phyloP scores from a whole-genome alignment of 2,329 filamentous ascomycete genomes.

The Penicillium sp. region DNA sequence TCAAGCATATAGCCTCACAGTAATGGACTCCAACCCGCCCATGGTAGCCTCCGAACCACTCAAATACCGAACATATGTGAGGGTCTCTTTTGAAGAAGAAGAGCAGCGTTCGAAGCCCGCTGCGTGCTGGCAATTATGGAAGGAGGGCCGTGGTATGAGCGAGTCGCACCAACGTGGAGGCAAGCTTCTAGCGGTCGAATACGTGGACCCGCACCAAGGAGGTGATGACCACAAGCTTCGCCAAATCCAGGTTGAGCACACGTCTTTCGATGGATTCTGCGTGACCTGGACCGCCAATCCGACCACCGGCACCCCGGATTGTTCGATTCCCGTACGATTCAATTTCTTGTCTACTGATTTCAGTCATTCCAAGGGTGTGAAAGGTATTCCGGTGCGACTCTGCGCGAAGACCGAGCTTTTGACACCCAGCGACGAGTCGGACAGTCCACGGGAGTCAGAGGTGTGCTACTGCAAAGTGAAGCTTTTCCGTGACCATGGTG shows the following conservation, averaged over 20 bases:
- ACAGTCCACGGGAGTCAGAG: slow-evolving; percentile 54
- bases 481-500: slow-evolving; percentile 92
- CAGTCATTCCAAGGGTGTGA: slow-evolving; percentile 97
- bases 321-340: slow-evolving; percentile 87
- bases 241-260: slow-evolving; percentile 69
- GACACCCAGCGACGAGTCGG: slow-evolving; percentile 50
- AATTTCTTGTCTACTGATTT: slow-evolving; percentile 99
- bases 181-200: slow-evolving; percentile 92
- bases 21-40: slow-evolving; percentile 73
- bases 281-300: slow-evolving; percentile 81
- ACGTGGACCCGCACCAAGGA: slow-evolving; percentile 67
- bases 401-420: slow-evolving; percentile 85
- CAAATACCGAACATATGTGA: slow-evolving; percentile 84
- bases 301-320: slow-evolving; percentile 67
- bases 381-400: slow-evolving; percentile 90
- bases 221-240: slow-evolving; percentile 60
- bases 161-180: slow-evolving; percentile 93
- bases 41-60: slow-evolving; percentile 61
- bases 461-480: slow-evolving; percentile 97
- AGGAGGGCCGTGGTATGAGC: slow-evolving; percentile 91
- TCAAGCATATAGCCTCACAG: slow-evolving; percentile 84
- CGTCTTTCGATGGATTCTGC: slow-evolving; percentile 92
- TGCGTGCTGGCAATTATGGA: slow-evolving; percentile 89
- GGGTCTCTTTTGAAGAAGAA: slow-evolving; percentile 97
- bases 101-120: slow-evolving; percentile 83